phyloP scores from a whole-genome alignment of 1,139 yeast genomes.

The Pichia sp. region DNA sequence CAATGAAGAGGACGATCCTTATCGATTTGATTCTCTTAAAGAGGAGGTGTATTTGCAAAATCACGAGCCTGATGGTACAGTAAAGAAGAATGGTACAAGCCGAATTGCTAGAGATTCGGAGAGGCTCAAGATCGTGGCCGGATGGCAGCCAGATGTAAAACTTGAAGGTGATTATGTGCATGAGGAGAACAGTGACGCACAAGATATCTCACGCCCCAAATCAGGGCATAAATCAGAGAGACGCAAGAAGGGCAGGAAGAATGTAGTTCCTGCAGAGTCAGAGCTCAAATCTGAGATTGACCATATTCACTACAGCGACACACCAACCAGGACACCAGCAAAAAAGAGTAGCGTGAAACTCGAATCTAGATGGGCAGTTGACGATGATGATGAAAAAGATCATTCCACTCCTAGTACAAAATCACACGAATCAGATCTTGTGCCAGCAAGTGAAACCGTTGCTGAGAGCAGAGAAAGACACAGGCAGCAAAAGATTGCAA shows the following conservation, averaged over 20 bases:
- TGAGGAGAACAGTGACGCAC: not conserved
- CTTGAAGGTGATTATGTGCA: not conserved
- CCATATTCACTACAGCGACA: not conserved
- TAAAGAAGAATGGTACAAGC: too few relatives aligned
- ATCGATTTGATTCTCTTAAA: too few relatives aligned
- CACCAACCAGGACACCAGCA: not conserved
- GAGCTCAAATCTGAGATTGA: too few relatives aligned
- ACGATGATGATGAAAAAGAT: constrained; percentile 9
- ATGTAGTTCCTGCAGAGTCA: too few relatives aligned
- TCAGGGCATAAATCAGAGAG: constrained; percentile 1
- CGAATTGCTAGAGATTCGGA: constrained; percentile 2
- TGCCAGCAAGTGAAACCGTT: too few relatives aligned
- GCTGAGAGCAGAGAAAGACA: too few relatives aligned
- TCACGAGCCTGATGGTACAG: too few relatives aligned
- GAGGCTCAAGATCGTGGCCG: not conserved
- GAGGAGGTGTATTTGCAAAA: too few relatives aligned
- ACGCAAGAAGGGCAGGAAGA: too few relatives aligned
- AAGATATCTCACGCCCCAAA: too few relatives aligned
- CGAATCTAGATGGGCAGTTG: constrained; percentile 8
- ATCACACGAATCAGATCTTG: too few relatives aligned
- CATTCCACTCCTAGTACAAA: too few relatives aligned
- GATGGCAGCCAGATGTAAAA: constrained; percentile 4
- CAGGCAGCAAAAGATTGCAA: constrained; percentile 2
- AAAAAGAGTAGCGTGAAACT: constrained; percentile 1
- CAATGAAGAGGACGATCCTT: not conserved